These are phyloP conservation scores for Scheffersomyces stipitis DNA, from an alignment of 805 yeast genomes.

Conservation along the genomic window DNA sequence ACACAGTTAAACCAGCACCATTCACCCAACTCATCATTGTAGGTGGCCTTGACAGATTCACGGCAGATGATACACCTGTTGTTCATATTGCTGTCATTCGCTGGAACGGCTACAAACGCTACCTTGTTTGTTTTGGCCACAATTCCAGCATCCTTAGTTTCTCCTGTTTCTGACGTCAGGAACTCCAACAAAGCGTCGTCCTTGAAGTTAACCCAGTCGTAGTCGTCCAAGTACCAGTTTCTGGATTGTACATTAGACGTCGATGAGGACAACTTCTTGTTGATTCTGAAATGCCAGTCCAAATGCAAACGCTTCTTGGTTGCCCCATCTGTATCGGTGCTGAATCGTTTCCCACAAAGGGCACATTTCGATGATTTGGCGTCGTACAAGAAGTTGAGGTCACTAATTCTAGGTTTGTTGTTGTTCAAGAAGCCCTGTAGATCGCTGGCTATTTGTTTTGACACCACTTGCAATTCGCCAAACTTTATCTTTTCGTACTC, in stretches of 20 bases:
- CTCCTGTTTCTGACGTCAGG: slow-evolving; percentile 13
- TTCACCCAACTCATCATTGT: slow-evolving; percentile 45
- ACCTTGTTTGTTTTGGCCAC: slow-evolving; percentile 2
- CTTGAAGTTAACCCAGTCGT: slow-evolving; percentile 70
- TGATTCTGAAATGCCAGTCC: slow-evolving; percentile 96
- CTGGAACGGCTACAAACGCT: slow-evolving; percentile 15
- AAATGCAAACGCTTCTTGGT: slow-evolving; percentile 62
- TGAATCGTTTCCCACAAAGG: slow-evolving; percentile 85
- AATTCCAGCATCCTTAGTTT: slow-evolving; percentile 1
- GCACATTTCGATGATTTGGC: slow-evolving; percentile 77
- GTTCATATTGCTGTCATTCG: slow-evolving; percentile 30
- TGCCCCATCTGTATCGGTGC: slow-evolving; percentile 55
- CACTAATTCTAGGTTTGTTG: slow-evolving; percentile 30
- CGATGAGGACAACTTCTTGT: slow-evolving; percentile 56
- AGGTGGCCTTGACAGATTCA: slow-evolving; percentile 42
- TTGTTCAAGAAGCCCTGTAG: slow-evolving; percentile 39
- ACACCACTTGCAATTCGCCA: slow-evolving; percentile 29
- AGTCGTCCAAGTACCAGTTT: slow-evolving; percentile 75
- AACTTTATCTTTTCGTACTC: slow-evolving; percentile 36
- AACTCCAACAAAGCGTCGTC: slow-evolving; percentile 56
- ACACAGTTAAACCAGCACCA: slow-evolving; percentile 47
- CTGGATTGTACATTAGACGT: slow-evolving; percentile 60
- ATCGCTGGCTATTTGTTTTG: slow-evolving; percentile 13
- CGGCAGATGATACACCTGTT: slow-evolving; percentile 44
- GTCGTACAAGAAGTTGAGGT: slow-evolving; percentile 49